A percentile compares a stretch with the other conserved stretches of the same genome.
Conservation (phyloP, 106 monocot species). For the Narthecium ossifragum region DNA sequence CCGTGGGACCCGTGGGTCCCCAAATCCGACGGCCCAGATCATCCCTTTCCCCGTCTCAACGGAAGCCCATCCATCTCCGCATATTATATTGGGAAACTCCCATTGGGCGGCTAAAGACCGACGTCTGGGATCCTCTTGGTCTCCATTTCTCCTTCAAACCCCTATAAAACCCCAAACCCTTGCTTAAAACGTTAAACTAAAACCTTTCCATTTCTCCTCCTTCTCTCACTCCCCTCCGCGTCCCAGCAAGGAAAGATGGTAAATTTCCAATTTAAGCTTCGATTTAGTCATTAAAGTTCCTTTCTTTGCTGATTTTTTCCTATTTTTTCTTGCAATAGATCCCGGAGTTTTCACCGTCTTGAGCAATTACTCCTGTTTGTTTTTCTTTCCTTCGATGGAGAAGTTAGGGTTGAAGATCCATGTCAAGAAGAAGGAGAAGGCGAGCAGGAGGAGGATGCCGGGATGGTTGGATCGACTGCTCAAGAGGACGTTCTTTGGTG, state of each 20-base stretch:
- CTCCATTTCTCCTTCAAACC: neutral
- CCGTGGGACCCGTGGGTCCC: no score
- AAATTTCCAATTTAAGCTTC: neutral
- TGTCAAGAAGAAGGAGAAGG: constrained; percentile 8
- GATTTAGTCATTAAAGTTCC: neutral
- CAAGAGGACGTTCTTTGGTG: constrained; percentile 29
- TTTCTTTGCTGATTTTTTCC: neutral
- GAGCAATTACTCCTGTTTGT: neutral
- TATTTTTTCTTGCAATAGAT: neutral
- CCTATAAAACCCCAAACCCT: neutral
- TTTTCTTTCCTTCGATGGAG: neutral
- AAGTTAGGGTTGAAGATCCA: neutral
- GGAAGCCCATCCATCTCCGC: no score
- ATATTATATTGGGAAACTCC: no score
- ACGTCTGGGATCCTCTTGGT: no score
- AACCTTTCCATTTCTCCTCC: neutral
- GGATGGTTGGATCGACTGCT: constrained; percentile 31
- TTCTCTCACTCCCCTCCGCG: neutral
- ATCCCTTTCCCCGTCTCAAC: no score
- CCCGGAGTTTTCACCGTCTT: neutral
- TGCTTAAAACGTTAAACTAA: neutral
- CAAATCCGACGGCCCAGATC: no score
- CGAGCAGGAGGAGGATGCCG: neutral
- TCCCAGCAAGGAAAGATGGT: neutral
- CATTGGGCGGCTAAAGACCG: no score